phyloP scores from a whole-genome alignment of 2,329 filamentous ascomycete genomes.

The Cucurbitaria berberidis region DNA sequence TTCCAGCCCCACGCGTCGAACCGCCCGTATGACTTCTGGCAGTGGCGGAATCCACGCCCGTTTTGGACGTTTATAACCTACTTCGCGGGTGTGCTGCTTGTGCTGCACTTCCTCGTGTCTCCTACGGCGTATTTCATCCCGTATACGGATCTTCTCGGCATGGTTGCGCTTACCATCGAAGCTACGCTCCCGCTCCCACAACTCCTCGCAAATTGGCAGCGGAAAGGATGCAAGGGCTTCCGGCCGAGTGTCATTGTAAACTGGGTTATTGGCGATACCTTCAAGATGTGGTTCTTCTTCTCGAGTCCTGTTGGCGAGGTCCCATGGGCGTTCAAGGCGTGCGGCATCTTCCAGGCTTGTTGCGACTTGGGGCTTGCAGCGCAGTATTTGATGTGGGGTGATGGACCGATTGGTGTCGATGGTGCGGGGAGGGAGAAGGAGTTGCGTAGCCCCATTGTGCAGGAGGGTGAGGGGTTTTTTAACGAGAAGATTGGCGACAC shows the following conservation, averaged over 20 bases:
- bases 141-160: slow-evolving; percentile 74
- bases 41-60: slow-evolving; percentile 75
- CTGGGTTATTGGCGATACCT: slow-evolving; percentile 79
- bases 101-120: slow-evolving; percentile 71
- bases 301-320: slow-evolving; percentile 72
- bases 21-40: slow-evolving; percentile 81
- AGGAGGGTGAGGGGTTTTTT: slow-evolving; percentile 20
- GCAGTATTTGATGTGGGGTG: slow-evolving; percentile 64
- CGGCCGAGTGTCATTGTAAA: slow-evolving; percentile 75
- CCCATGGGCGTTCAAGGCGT: slow-evolving; percentile 80
- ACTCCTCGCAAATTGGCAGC: slow-evolving; percentile 72
- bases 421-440: slow-evolving; percentile 25
- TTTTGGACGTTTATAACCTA: slow-evolving; percentile 82
- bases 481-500: slow-evolving; percentile 16
- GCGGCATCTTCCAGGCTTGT: slow-evolving; percentile 78
- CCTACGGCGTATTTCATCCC: slow-evolving; percentile 63
- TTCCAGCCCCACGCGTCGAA: slow-evolving; percentile 62
- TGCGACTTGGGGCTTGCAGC: slow-evolving; percentile 77
- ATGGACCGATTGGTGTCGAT: slow-evolving; percentile 29
- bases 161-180: slow-evolving; percentile 77
- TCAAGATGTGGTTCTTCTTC: slow-evolving; percentile 82
- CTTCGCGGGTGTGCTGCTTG: slow-evolving; percentile 66
- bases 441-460: slow-evolving; percentile 31
- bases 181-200: slow-evolving; percentile 83
- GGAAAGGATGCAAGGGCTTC: slow-evolving; percentile 77